Percentiles rank a stretch among this genome's conserved stretches.
phyloP scores from a whole-genome alignment of 192 early-diverging fungal species.

The Podila epigama region DNA sequence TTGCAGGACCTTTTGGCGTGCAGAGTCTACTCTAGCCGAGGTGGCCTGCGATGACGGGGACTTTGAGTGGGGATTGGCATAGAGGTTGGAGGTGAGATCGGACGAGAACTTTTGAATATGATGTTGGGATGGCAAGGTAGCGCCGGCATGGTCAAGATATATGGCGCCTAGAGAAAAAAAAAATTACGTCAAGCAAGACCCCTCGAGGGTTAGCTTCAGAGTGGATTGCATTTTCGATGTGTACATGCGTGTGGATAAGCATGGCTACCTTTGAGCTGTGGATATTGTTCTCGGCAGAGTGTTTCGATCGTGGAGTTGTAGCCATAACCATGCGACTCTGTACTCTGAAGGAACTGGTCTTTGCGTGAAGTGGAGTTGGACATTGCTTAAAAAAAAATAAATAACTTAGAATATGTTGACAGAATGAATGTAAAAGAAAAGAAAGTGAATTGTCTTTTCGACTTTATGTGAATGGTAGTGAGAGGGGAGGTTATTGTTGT shows the following conservation, averaged over 20 bases:
- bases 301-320: slow-evolving; percentile 55
- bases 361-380: neutral
- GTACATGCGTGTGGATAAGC: neutral
- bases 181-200: neutral
- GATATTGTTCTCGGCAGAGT: slow-evolving; percentile 62
- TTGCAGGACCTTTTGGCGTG: slow-evolving; percentile 59
- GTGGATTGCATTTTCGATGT: neutral
- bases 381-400: neutral
- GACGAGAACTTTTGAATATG: slow-evolving; percentile 48
- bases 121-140: slow-evolving; percentile 60
- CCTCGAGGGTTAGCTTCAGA: neutral
- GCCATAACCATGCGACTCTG: slow-evolving; percentile 31
- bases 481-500: neutral
- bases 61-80: slow-evolving; percentile 74
- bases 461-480: neutral
- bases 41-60: slow-evolving; percentile 61
- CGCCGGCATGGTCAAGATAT: slow-evolving; percentile 72
- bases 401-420: neutral
- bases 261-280: slow-evolving; percentile 56
- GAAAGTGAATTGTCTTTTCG: neutral
- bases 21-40: slow-evolving; percentile 57
- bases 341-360: slow-evolving; percentile 16
- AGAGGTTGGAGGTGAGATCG: slow-evolving; percentile 58
- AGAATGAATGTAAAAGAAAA: neutral
- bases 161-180: slow-evolving; percentile 31